These are phyloP conservation scores for Fusarium brachygibbosum DNA, from an alignment of 2,329 filamentous ascomycete genomes.

Conservation along the genomic window DNA sequence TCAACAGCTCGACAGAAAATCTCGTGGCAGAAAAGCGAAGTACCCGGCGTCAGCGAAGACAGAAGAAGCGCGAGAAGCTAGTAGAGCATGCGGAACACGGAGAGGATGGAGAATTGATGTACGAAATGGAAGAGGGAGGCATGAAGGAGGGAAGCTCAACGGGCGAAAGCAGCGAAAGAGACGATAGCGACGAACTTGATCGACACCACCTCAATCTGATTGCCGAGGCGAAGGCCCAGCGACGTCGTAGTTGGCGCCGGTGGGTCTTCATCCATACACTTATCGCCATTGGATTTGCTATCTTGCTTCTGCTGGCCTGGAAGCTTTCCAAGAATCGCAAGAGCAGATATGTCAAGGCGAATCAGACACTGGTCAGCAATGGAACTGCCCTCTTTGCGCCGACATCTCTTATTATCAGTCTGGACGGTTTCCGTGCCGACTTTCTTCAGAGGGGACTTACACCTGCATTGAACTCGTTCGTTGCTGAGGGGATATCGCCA, in stretches of 20 bases:
- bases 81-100: conserved; percentile 68
- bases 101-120: conserved; percentile 84
- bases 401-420: conserved; percentile 91
- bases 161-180: conserved; percentile 71
- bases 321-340: conserved; percentile 66
- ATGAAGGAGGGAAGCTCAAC: conserved; percentile 76
- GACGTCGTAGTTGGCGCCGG: conserved; percentile 66
- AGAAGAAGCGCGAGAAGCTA: conserved; percentile 66
- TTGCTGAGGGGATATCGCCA: conserved; percentile 88
- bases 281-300: conserved; percentile 67
- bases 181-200: conserved; percentile 71
- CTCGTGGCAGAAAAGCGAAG: conserved; percentile 64
- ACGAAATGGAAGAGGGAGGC: conserved; percentile 88
- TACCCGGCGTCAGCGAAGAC: conserved; percentile 63
- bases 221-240: conserved; percentile 61
- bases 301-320: conserved; percentile 70
- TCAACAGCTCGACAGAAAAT: conserved; percentile 63
- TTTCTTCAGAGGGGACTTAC: conserved; percentile 88
- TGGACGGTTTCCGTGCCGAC: conserved; percentile 96
- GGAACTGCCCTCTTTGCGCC: conserved; percentile 90
- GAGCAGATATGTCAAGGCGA: conserved; percentile 45
- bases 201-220: conserved; percentile 65
- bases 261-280: conserved; percentile 67
- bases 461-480: conserved; percentile 82
- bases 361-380: conserved; percentile 71